Base-by-base conservation (phyloP, 768 basidiomycete genomes). In the Lentinula sp. region DNA sequence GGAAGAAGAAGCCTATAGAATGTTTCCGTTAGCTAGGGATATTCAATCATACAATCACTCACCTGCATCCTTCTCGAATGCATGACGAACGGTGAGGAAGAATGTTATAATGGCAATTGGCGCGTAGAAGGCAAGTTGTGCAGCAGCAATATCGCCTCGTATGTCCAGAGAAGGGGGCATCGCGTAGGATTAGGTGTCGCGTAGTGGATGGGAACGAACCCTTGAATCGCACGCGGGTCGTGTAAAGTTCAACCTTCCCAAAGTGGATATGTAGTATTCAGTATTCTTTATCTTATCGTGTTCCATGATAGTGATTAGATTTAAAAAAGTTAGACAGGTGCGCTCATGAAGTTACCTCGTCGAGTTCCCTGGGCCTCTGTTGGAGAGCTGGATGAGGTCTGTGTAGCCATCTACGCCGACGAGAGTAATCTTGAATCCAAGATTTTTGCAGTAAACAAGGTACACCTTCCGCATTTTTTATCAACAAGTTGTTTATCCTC, bases 351-450 rank as follows among this genome's bases (percentile, higher is more conserved):
- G 63, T 80, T 91, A 20, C 93, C 93, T 60, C 84, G 89, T 56
- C 83, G 92, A 36, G 87, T 91, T 0, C 90, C 92, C 4, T 95
- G 93, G 93, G 72, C 84, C 13, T 79, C 81, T 39, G 70, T 85
- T 7, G 66, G 72, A 37, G 93, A 95, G 68, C 76, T 95, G 5
- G 90, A 92, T 60, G 81, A 90, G 65, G 74, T 93, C 10, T 91
- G 85, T 71, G 74, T 83, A 2, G 91, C 86, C 82, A 86, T 95
- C 63, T 95, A 83, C 68, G 70, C 78, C 6, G 85, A 88, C 65
- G 83, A 88, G 56, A 77, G 78, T 33, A 84, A 86, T 66, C 55
- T 81, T 28, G 77, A 81, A n/a, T 71, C 85, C 10, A 86, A 84
- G 70, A 63, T 66, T 1, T 73, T 74, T 10, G 88, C 90, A 4